phyloP scores from a whole-genome alignment of 2,329 filamentous ascomycete genomes.

The Fusarium mangiferae region DNA sequence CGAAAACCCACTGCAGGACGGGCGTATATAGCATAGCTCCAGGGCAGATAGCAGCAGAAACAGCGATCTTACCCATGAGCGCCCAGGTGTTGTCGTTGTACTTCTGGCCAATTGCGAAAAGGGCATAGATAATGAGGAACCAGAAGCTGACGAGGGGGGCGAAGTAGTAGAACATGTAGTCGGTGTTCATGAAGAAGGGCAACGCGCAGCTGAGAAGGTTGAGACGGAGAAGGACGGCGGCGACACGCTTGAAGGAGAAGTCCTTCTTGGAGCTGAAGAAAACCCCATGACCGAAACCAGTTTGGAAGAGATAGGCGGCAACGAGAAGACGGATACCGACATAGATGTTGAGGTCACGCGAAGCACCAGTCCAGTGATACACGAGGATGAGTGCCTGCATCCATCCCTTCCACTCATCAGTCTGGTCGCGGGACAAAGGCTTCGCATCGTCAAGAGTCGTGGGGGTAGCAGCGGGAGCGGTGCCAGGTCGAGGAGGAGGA shows the following conservation, averaged over 20 bases:
- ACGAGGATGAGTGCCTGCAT: slow-evolving; percentile 65
- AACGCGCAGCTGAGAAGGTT: slow-evolving; percentile 66
- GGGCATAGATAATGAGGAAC: slow-evolving; percentile 66
- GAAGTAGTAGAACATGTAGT: slow-evolving; percentile 65
- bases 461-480: neutral
- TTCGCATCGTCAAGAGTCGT: slow-evolving; percentile 33
- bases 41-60: slow-evolving; percentile 55
- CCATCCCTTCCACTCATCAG: slow-evolving; percentile 74
- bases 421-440: slow-evolving; percentile 59
- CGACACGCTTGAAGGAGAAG: slow-evolving; percentile 64
- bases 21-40: slow-evolving; percentile 32
- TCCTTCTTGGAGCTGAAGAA: slow-evolving; percentile 67
- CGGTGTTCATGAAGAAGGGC: slow-evolving; percentile 66
- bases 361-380: slow-evolving; percentile 64
- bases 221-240: slow-evolving; percentile 63
- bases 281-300: slow-evolving; percentile 68
- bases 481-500: slow-evolving; percentile 11
- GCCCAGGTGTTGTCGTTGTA: slow-evolving; percentile 56
- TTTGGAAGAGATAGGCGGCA: slow-evolving; percentile 71
- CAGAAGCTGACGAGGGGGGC: slow-evolving; percentile 69
- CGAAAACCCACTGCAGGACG: slow-evolving; percentile 33
- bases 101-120: slow-evolving; percentile 56
- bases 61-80: slow-evolving; percentile 59
- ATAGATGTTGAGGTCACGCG: slow-evolving; percentile 60
- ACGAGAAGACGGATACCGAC: slow-evolving; percentile 64